These are phyloP conservation scores for Camptophora hylomeconis DNA, from an alignment of 2,329 filamentous ascomycete species.

Conservation along the genomic window DNA sequence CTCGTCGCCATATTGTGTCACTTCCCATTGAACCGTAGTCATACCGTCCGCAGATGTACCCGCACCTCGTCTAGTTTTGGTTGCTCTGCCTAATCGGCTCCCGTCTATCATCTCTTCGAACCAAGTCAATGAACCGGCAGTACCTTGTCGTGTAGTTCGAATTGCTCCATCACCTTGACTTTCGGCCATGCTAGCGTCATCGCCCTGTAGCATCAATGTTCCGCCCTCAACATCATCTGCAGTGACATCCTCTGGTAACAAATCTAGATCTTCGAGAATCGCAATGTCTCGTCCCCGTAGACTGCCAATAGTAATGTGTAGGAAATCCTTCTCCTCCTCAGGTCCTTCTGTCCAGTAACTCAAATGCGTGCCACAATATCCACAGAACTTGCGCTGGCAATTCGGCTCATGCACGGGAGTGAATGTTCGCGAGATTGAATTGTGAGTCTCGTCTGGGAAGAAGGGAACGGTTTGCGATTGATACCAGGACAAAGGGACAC, in stretches of 20 bases:
- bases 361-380: constrained; percentile 78
- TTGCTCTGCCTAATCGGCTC: constrained; percentile 56
- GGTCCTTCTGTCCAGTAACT: constrained; percentile 72
- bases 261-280: constrained; percentile 58
- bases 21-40: constrained; percentile 66
- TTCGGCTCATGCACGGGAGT: constrained; percentile 44
- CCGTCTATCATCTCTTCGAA: constrained; percentile 72
- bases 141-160: constrained; percentile 21
- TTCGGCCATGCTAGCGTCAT: constrained; percentile 8
- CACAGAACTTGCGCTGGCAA: constrained; percentile 70
- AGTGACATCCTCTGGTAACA: constrained; percentile 45
- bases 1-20: constrained; percentile 50
- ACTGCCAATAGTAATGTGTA: constrained; percentile 71
- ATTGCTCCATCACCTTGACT: constrained; percentile 15
- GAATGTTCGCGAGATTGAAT: constrained; percentile 54
- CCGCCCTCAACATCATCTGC: constrained; percentile 19
- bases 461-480: constrained; percentile 61
- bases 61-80: constrained; percentile 44
- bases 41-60: constrained; percentile 50
- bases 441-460: constrained; percentile 63
- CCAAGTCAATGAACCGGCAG: constrained; percentile 57
- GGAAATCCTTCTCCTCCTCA: constrained; percentile 57
- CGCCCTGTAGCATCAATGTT: not conserved
- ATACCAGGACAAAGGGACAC: constrained; percentile 71
- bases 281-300: constrained; percentile 57